Percentiles rank a stretch among this genome's conserved stretches.
phyloP scores from a whole-genome alignment of 345 rosid species.

The Schrenkiella parvula region DNA sequence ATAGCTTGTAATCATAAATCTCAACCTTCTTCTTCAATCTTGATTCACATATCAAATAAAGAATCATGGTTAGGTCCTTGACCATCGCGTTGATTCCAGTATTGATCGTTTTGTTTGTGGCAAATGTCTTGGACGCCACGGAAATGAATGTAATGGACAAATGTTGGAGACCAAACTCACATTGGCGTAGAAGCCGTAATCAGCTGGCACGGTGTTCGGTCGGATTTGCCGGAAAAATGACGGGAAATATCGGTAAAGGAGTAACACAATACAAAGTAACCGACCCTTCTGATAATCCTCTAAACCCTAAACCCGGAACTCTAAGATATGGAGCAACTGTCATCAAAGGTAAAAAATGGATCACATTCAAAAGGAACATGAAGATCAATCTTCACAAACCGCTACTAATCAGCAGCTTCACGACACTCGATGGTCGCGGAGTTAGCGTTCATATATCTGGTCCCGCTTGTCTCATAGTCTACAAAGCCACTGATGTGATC shows the following conservation, averaged over 20 bases:
- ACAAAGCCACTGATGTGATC: constrained; percentile 59
- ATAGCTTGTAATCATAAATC: constrained; percentile 2
- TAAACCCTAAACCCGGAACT: constrained; percentile 64
- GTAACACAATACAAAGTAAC: constrained; percentile 47
- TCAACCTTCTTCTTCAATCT: constrained; percentile 14
- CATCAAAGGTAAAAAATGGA: constrained; percentile 56
- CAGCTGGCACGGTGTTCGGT: constrained; percentile 55
- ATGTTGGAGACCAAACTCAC: constrained; percentile 56
- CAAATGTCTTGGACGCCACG: constrained; percentile 22
- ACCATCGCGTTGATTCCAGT: constrained; percentile 1
- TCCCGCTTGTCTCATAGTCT: constrained; percentile 53
- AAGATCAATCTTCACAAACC: constrained; percentile 47
- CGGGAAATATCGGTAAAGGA: constrained; percentile 47
- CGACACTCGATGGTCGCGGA: constrained; percentile 73
- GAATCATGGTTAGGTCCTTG: constrained; percentile 27
- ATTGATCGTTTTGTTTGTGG: constrained; percentile 13
- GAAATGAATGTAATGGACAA: constrained; percentile 60
- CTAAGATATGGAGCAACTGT: constrained; percentile 62
- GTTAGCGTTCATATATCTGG: constrained; percentile 50
- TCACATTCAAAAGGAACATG: constrained; percentile 66
- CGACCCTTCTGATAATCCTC: constrained; percentile 57
- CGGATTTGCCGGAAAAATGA: constrained; percentile 72
- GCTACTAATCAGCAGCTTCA: constrained; percentile 62
- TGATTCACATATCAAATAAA: constrained; percentile 10
- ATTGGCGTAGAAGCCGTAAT: constrained; percentile 47